Conservation (phyloP, 169 alveolate genomes). For the Plasmodium reichenowi region DNA sequence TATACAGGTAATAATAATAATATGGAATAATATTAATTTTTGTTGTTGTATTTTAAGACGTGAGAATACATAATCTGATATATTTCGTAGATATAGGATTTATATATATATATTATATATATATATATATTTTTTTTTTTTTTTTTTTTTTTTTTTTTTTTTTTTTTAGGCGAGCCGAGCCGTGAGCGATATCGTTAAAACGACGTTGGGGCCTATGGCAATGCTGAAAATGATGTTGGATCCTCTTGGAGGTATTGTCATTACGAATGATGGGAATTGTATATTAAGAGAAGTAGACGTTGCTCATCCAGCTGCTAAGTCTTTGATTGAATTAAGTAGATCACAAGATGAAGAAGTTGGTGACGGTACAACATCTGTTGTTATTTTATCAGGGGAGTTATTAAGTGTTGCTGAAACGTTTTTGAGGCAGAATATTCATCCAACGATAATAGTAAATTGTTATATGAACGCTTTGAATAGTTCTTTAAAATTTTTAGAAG, state of each 20-base stretch:
- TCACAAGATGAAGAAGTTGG: conserved; percentile 99
- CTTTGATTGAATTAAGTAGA: conserved; percentile 97
- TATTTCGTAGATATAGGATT: neutral
- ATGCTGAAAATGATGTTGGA: conserved; percentile 99
- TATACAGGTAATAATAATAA: conserved; percentile 76
- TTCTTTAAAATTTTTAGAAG: conserved; percentile 89
- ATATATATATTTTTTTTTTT: neutral
- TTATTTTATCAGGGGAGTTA: conserved; percentile 97
- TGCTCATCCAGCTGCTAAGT: conserved; percentile 99
- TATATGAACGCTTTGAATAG: conserved; percentile 96
- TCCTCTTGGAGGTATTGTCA: conserved; percentile 99
- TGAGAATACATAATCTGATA: no score
- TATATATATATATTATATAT: neutral
- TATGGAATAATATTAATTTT: neutral
- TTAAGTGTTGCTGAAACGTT: conserved; percentile 96
- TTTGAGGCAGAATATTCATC: conserved; percentile 95
- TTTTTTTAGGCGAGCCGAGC: conserved; percentile 95
- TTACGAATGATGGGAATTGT: conserved; percentile 98
- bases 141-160: neutral
- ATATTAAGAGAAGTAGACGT: conserved; percentile 98
- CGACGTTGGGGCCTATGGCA: conserved; percentile 99
- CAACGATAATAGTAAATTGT: conserved; percentile 95
- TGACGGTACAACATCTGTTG: conserved; percentile 99
- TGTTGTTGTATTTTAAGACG: no score
- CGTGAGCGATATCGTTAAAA: conserved; percentile 96